phyloP scores from a whole-genome alignment of 202 grass and related monocot genomes.

The Zoysia matrella region DNA sequence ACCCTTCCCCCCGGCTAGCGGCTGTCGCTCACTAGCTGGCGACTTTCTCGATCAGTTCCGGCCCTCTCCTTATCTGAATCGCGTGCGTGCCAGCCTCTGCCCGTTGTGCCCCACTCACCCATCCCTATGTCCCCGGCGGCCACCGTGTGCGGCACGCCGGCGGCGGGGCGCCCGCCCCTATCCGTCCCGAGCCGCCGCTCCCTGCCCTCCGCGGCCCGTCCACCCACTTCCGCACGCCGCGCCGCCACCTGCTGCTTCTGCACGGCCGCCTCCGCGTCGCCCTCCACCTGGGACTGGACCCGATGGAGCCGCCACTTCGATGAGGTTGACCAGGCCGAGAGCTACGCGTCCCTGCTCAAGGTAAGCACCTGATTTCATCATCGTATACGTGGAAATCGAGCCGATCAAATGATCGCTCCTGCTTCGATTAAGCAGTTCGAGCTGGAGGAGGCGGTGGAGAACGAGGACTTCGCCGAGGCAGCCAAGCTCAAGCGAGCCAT shows the following conservation, averaged over 20 bases:
- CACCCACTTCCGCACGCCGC: constrained; percentile 3
- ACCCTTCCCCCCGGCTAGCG: not conserved
- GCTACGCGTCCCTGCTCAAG: constrained; percentile 77
- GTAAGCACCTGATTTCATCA: constrained; percentile 13
- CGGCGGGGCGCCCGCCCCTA: constrained; percentile 57
- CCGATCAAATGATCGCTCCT: constrained; percentile 2
- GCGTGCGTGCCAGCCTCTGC: constrained; percentile 27
- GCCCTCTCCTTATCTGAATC: constrained; percentile 23
- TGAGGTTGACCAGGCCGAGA: constrained; percentile 84
- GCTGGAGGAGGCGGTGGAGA: constrained; percentile 81
- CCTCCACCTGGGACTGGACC: constrained; percentile 74
- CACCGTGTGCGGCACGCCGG: constrained; percentile 66
- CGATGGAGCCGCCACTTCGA: constrained; percentile 89
- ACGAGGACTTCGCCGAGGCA: too few relatives aligned
- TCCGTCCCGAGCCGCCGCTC: constrained; percentile 34
- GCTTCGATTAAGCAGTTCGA: constrained; percentile 57
- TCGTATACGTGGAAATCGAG: not conserved
- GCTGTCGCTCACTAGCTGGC: not conserved
- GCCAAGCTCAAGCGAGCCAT: too few relatives aligned
- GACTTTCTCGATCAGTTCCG: not conserved
- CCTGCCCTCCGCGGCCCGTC: constrained; percentile 24
- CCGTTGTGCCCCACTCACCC: constrained; percentile 28
- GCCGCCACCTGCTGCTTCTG: constrained; percentile 47
- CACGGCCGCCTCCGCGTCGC: constrained; percentile 34
- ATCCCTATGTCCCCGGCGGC: constrained; percentile 43